Evolutionary conservation across 495 filamentous ascomycete genomes (phyloP).

Genomic region (Peziza echinospora): DNA sequence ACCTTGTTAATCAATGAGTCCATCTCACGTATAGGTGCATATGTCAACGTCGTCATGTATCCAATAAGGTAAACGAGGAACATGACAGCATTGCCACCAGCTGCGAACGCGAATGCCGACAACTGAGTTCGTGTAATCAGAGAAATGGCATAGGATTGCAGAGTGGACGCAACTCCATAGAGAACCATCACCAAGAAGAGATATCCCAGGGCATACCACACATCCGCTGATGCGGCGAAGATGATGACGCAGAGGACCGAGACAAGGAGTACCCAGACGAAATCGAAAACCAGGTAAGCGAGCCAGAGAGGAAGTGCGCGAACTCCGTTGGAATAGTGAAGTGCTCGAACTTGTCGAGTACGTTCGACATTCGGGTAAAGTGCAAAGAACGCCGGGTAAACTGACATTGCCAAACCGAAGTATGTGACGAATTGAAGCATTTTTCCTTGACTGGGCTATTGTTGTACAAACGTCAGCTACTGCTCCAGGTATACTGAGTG

Average conservation of each 20-base stretch:
- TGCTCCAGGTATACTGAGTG: too few relatives aligned
- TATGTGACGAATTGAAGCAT: constrained; percentile 64
- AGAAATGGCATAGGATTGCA: constrained; percentile 52
- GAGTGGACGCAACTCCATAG: constrained; percentile 48
- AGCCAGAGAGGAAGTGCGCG: constrained; percentile 50
- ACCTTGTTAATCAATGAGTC: constrained; percentile 36
- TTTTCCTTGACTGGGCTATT: constrained; percentile 33
- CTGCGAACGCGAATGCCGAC: constrained; percentile 51
- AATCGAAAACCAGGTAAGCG: constrained; percentile 62
- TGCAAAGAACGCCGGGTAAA: constrained; percentile 65
- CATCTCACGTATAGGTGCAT: constrained; percentile 36
- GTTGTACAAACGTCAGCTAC: too few relatives aligned
- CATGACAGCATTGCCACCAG: constrained; percentile 47
- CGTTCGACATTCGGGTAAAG: constrained; percentile 70
- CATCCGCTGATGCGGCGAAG: constrained; percentile 33
- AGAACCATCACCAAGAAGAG: constrained; percentile 54
- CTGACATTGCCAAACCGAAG: constrained; percentile 49
- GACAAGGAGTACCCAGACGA: constrained; percentile 38
- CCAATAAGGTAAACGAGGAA: constrained; percentile 62
- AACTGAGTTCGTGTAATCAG: constrained; percentile 47
- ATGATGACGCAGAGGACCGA: constrained; percentile 40
- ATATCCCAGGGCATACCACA: constrained; percentile 59
- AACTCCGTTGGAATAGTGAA: constrained; percentile 77
- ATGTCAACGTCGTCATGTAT: constrained; percentile 46
- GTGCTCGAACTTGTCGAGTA: constrained; percentile 48